Conservation (phyloP, 441 rosid species). For the Euphorbia neoarborescens region DNA sequence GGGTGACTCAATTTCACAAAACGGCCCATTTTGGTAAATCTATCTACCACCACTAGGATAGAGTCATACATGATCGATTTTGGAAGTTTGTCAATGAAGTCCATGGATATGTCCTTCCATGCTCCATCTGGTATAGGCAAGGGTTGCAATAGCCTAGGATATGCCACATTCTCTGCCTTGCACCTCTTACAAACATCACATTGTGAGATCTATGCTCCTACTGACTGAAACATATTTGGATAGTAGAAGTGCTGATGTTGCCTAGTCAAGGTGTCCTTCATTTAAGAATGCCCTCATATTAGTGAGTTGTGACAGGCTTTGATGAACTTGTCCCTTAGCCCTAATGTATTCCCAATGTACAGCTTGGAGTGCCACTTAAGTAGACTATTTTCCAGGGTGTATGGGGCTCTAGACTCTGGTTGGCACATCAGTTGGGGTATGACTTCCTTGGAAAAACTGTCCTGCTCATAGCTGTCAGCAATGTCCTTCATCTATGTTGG, state of each 20-base stretch:
- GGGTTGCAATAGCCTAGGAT: not conserved
- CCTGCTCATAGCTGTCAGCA: too few species aligned
- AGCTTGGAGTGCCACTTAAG: too few species aligned
- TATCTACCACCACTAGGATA: not conserved
- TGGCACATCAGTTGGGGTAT: too few species aligned
- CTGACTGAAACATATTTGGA: not conserved
- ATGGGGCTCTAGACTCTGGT: too few species aligned
- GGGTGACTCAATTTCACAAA: too few species aligned
- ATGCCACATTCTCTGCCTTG: not conserved
- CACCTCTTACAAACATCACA: not conserved
- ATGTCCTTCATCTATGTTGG: too few species aligned
- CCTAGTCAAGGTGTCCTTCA: not conserved
- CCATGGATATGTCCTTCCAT: not conserved
- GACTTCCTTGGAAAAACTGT: too few species aligned
- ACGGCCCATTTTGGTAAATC: too few species aligned
- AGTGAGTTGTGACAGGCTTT: not conserved
- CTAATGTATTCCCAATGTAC: too few species aligned
- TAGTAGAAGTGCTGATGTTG: not conserved
- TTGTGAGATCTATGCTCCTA: too few species aligned
- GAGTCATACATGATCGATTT: not conserved
- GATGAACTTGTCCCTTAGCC: too few species aligned
- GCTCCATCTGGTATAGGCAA: not conserved
- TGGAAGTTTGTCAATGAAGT: slow-evolving; percentile 3
- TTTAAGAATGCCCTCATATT: not conserved
- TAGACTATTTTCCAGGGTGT: too few species aligned